Evolutionary conservation across 129 eudicot genomes (phyloP).

Genomic region (Flaveria linearis): DNA sequence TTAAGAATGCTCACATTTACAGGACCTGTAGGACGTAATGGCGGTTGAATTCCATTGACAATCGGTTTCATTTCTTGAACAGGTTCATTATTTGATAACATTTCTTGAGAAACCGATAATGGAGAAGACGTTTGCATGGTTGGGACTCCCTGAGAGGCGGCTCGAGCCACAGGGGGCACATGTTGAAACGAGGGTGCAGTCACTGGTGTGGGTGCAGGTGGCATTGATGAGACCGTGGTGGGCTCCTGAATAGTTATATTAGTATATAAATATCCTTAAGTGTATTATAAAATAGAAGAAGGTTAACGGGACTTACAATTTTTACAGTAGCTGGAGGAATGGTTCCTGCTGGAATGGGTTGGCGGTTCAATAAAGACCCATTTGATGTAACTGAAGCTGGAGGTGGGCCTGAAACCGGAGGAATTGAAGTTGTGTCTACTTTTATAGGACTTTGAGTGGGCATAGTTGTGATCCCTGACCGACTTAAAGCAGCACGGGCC

Average conservation of each 20-base stretch:
- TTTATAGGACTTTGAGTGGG: conserved; percentile 72
- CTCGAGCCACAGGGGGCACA: conserved; percentile 70
- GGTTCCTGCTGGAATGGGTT: conserved; percentile 54
- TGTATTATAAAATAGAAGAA: background rate
- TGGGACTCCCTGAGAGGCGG: conserved; percentile 65
- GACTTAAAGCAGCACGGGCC: conserved; percentile 82
- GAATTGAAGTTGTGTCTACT: conserved; percentile 54
- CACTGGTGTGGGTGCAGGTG: conserved; percentile 49
- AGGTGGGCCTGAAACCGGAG: conserved; percentile 68
- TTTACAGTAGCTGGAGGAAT: conserved; percentile 77
- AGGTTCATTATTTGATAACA: conserved; percentile 48
- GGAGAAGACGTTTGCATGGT: conserved; percentile 85
- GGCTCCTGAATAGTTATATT: conserved; percentile 65
- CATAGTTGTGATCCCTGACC: conserved; percentile 60
- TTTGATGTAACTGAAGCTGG: conserved; percentile 60
- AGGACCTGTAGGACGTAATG: conserved; percentile 66
- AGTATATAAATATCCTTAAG: background rate
- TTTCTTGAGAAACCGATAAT: conserved; percentile 70
- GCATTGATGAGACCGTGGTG: conserved; percentile 59
- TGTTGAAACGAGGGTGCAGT: conserved; percentile 68
- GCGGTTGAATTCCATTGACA: conserved; percentile 53
- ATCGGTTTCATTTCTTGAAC: conserved; percentile 71
- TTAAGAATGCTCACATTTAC: conserved; percentile 70
- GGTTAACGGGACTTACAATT: conserved; percentile 55
- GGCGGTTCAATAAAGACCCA: conserved; percentile 60